phyloP scores from a whole-genome alignment of 345 rosid genomes.

The Rhodomyrtus tomentosa region DNA sequence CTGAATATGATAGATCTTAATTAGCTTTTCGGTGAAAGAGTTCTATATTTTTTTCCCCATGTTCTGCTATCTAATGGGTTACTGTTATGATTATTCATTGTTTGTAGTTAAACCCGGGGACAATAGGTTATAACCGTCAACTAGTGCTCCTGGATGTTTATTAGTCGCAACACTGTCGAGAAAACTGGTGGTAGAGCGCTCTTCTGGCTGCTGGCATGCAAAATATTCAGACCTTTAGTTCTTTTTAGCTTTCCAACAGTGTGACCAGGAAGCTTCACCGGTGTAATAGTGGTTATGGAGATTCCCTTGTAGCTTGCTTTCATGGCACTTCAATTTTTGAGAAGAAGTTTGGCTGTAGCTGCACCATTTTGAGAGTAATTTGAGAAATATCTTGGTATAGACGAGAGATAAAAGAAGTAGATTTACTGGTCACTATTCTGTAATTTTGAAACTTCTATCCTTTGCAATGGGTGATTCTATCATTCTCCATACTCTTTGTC shows the following conservation, averaged over 20 bases:
- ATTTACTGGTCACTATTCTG: neutral
- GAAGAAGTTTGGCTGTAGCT: neutral
- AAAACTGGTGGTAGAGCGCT: neutral
- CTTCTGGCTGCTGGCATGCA: neutral
- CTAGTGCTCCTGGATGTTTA: neutral
- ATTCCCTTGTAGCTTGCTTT: neutral
- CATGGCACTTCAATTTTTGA: neutral
- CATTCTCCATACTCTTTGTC: neutral
- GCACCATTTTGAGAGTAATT: neutral
- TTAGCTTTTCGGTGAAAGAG: neutral
- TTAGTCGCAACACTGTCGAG: neutral
- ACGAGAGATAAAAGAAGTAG: neutral
- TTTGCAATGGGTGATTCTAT: neutral
- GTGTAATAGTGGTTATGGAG: neutral
- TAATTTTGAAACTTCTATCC: neutral
- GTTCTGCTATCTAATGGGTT: neutral
- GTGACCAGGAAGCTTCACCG: neutral
- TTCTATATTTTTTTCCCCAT: neutral
- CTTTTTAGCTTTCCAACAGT: neutral
- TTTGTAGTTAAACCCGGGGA: neutral
- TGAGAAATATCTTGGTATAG: neutral
- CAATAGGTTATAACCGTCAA: neutral
- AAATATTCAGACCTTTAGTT: neutral
- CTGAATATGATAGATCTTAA: neutral
- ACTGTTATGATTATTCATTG: neutral